phyloP scores from a whole-genome alignment of 768 basidiomycete species.

The Pisolithus orientalis region DNA sequence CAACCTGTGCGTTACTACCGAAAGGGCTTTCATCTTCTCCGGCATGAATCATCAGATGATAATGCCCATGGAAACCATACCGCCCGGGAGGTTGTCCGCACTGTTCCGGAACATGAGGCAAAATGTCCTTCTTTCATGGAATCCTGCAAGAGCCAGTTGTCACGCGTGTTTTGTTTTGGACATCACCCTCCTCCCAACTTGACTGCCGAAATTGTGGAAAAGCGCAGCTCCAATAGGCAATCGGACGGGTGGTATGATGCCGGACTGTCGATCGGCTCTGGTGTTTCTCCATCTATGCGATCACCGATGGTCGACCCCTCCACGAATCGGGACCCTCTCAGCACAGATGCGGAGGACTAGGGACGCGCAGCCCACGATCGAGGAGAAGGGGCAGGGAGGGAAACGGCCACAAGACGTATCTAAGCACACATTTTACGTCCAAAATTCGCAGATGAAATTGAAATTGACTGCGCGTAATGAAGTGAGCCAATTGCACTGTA shows the following conservation, averaged over 20 bases:
- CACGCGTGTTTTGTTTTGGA: slow-evolving; percentile 37
- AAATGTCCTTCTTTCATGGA: slow-evolving; percentile 38
- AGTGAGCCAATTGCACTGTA: slow-evolving; percentile 32
- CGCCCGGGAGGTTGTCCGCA: slow-evolving; percentile 12
- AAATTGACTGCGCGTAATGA: slow-evolving; percentile 87
- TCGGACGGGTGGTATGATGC: slow-evolving; percentile 10
- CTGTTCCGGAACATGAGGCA: slow-evolving; percentile 20
- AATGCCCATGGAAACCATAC: slow-evolving; percentile 16
- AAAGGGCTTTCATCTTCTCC: slow-evolving; percentile 69
- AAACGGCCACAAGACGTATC: slow-evolving; percentile 59
- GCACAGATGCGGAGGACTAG: slow-evolving; percentile 9
- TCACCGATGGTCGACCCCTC: slow-evolving; percentile 73
- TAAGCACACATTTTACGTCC: slow-evolving; percentile 91
- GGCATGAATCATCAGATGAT: slow-evolving; percentile 28
- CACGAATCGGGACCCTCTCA: slow-evolving; percentile 60
- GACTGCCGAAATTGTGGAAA: slow-evolving; percentile 5
- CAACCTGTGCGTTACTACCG: slow-evolving; percentile 88
- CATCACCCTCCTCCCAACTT: slow-evolving; percentile 13
- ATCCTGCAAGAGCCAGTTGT: slow-evolving; percentile 44
- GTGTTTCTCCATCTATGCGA: slow-evolving; percentile 34
- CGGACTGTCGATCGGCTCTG: slow-evolving; percentile 29
- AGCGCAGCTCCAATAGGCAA: slow-evolving; percentile 1
- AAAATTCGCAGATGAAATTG: slow-evolving; percentile 84
- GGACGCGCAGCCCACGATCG: slow-evolving; percentile 15
- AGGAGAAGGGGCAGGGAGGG: slow-evolving; percentile 41